Percentiles rank a stretch among this genome's conserved stretches.
Conservation (phyloP, 306 rosid genomes). For the Psophocarpus tetragonolobus region DNA sequence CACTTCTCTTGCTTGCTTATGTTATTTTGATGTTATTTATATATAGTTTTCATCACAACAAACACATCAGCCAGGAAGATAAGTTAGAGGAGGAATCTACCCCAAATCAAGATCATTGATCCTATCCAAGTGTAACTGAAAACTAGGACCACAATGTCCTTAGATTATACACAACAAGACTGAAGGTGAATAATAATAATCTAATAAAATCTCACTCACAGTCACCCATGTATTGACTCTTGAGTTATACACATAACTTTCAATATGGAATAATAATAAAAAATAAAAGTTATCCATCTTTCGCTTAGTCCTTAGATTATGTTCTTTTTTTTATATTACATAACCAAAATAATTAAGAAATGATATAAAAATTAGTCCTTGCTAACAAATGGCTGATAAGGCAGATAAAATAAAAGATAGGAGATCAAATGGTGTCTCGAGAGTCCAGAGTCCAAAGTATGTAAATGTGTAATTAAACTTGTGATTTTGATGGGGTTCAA, state of each 20-base stretch:
- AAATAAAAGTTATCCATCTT: neutral
- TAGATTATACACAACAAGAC: neutral
- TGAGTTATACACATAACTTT: neutral
- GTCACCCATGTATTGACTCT: neutral
- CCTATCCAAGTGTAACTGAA: neutral
- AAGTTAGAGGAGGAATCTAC: neutral
- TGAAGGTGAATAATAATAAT: neutral
- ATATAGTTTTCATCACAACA: neutral
- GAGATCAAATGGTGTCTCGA: slow-evolving; percentile 33
- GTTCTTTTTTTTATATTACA: too few species aligned
- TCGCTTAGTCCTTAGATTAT: too few species aligned
- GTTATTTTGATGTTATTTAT: neutral
- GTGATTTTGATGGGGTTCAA: slow-evolving; percentile 24
- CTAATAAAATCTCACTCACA: neutral
- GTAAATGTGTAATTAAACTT: neutral
- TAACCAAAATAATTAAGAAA: too few species aligned
- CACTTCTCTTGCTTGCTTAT: neutral
- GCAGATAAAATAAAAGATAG: neutral
- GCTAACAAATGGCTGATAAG: too few species aligned
- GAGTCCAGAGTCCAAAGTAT: slow-evolving; percentile 26
- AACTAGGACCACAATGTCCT: neutral
- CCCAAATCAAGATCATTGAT: neutral
- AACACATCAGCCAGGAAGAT: neutral
- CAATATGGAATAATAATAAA: too few species aligned
- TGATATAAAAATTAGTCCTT: neutral